phyloP scores from a whole-genome alignment of 179 eudicot species.

The Gypsophila paniculata region DNA sequence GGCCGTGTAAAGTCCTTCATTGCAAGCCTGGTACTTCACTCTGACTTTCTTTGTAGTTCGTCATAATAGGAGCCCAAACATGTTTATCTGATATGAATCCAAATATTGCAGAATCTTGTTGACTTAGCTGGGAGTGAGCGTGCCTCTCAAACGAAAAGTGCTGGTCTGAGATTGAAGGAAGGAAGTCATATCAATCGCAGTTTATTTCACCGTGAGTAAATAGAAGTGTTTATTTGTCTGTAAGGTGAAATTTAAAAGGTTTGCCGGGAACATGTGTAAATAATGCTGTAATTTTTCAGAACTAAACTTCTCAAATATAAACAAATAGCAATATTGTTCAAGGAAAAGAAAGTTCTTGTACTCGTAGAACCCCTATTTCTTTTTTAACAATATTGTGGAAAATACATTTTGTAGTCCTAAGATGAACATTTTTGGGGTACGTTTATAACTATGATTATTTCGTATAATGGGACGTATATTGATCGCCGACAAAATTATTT shows the following conservation, averaged over 20 bases:
- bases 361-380: too few relatives aligned
- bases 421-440: too few relatives aligned
- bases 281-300: conserved; percentile 24
- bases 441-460: neutral
- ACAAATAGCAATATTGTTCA: conserved; percentile 14
- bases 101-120: conserved; percentile 71
- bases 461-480: neutral
- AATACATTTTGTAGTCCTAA: too few relatives aligned
- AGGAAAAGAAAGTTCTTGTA: neutral
- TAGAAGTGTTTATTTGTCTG: conserved; percentile 4
- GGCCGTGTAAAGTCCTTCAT: conserved; percentile 74
- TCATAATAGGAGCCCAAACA: neutral
- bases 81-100: neutral
- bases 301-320: conserved; percentile 10
- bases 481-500: too few relatives aligned
- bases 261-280: conserved; percentile 30
- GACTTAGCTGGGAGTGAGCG: conserved; percentile 99
- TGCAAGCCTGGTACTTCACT: conserved; percentile 77
- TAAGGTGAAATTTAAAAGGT: conserved; percentile 7
- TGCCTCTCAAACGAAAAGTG: conserved; percentile 75
- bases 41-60: conserved; percentile 12
- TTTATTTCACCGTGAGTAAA: conserved; percentile 32
- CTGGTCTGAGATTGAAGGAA: conserved; percentile 79
- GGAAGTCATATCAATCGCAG: conserved; percentile 97
- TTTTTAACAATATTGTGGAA: too few relatives aligned